phyloP scores from a whole-genome alignment of 805 yeast species.

The Candida tammaniensis region DNA sequence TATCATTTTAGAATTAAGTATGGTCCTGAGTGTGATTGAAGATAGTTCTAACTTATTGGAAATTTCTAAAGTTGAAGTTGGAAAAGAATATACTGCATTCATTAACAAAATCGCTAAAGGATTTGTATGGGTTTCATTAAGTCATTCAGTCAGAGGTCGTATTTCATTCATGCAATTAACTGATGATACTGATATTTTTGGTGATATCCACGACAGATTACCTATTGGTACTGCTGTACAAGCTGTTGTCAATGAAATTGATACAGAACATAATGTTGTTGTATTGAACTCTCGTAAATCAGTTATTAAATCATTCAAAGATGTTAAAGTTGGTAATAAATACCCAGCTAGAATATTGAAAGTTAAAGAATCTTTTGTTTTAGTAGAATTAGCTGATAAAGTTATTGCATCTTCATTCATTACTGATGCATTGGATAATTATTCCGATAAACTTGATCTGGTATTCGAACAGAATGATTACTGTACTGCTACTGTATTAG shows the following conservation, averaged over 20 bases:
- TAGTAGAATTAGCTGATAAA: slow-evolving; percentile 66
- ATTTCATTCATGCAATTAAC: slow-evolving; percentile 63
- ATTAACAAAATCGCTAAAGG: slow-evolving; percentile 65
- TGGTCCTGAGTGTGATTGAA: slow-evolving; percentile 37
- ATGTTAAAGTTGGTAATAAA: slow-evolving; percentile 51
- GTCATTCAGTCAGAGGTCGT: slow-evolving; percentile 68
- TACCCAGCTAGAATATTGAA: slow-evolving; percentile 63
- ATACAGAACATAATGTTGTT: slow-evolving; percentile 50
- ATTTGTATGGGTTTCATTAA: slow-evolving; percentile 62
- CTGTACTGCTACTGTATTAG: slow-evolving; percentile 54
- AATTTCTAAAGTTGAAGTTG: slow-evolving; percentile 45
- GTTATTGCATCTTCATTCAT: slow-evolving; percentile 64
- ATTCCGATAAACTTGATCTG: slow-evolving; percentile 49
- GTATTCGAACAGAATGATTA: slow-evolving; percentile 51
- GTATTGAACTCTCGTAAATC: slow-evolving; percentile 49
- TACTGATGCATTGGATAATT: slow-evolving; percentile 77
- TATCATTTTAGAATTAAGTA: slow-evolving; percentile 62
- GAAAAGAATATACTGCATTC: slow-evolving; percentile 53
- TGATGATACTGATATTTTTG: slow-evolving; percentile 47
- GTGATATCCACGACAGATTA: slow-evolving; percentile 51
- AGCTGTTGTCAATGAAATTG: slow-evolving; percentile 53
- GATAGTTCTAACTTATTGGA: slow-evolving; percentile 24
- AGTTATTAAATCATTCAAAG: slow-evolving; percentile 41
- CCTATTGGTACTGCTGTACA: slow-evolving; percentile 73
- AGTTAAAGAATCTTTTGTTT: slow-evolving; percentile 55